A percentile compares a stretch with the other conserved stretches of the same genome.
Evolutionary conservation across 192 early-diverging fungal genomes (phyloP).

Genomic region (Lobosporangium transversale): DNA sequence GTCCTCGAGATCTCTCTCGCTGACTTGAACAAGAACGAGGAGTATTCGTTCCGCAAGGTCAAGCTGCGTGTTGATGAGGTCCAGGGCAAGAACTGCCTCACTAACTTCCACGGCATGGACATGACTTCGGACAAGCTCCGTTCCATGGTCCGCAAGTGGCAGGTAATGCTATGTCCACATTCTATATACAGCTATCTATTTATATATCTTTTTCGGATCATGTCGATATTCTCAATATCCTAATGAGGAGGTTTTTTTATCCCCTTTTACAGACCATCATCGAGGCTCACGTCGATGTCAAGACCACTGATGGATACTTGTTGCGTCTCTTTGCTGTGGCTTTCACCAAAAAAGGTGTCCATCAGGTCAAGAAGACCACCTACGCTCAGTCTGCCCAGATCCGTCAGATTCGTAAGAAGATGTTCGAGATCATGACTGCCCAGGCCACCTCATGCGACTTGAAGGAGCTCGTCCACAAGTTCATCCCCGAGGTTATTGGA

Average conservation of each 20-base stretch:
- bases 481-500: conserved; percentile 97
- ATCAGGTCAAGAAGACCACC: conserved; percentile 98
- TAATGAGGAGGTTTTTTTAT: not conserved
- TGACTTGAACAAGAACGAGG: conserved; percentile 93
- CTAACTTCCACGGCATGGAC: conserved; percentile 99
- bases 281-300: conserved; percentile 98
- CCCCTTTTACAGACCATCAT: conserved; percentile 76
- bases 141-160: conserved; percentile 99
- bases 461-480: conserved; percentile 96
- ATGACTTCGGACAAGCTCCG: conserved; percentile 99
- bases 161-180: conserved; percentile 58
- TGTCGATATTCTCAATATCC: not conserved
- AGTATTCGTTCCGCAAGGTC: conserved; percentile 97
- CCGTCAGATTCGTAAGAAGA: conserved; percentile 99
- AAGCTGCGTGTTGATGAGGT: conserved; percentile 97
- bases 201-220: conserved; percentile 25
- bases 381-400: conserved; percentile 98
- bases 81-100: conserved; percentile 98
- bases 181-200: no score
- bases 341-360: conserved; percentile 93
- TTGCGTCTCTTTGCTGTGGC: conserved; percentile 97
- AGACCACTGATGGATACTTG: conserved; percentile 99
- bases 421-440: conserved; percentile 97
- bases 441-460: conserved; percentile 90
- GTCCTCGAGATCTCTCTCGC: conserved; percentile 96